Evolutionary conservation across 345 rosid species (phyloP).

Genomic region (Rhodamnia argentea): DNA sequence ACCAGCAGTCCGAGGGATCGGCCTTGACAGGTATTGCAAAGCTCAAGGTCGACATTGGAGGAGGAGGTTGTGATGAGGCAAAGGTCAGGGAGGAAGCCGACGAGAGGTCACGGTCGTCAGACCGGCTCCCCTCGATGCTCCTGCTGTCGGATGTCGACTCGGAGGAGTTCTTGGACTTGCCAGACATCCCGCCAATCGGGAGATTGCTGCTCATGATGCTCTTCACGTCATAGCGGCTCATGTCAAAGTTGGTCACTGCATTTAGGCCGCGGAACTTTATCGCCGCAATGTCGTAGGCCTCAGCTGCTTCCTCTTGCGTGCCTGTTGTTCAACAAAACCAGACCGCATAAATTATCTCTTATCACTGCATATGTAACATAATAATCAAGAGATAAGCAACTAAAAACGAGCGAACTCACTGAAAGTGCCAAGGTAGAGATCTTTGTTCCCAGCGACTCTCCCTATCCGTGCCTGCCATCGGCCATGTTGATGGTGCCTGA

Average conservation of each 20-base stretch:
- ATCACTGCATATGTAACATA: not conserved
- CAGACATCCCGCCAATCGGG: constrained; percentile 63
- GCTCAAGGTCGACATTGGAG: constrained; percentile 20
- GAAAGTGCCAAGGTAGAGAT: constrained; percentile 95
- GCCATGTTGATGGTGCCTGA: constrained; percentile 97
- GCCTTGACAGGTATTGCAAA: constrained; percentile 54
- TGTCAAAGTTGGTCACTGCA: constrained; percentile 90
- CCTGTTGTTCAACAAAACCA: constrained; percentile 17
- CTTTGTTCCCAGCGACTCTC: constrained; percentile 96
- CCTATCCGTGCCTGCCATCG: constrained; percentile 99
- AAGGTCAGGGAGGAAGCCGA: constrained; percentile 39
- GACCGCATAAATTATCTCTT: not conserved
- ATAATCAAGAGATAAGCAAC: not conserved
- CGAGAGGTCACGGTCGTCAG: constrained; percentile 38
- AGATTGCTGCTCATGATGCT: constrained; percentile 77
- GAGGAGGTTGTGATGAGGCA: constrained; percentile 17
- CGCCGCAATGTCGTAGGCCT: constrained; percentile 96
- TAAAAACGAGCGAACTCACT: constrained; percentile 29
- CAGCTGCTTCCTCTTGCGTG: constrained; percentile 97
- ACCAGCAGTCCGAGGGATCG: constrained; percentile 59
- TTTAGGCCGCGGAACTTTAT: constrained; percentile 85
- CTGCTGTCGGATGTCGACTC: constrained; percentile 37
- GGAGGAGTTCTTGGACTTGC: constrained; percentile 30
- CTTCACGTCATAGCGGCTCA: constrained; percentile 87
- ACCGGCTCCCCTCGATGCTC: constrained; percentile 20